These are phyloP conservation scores for Arachis stenosperma DNA, from an alignment of 306 rosid genomes.

Conservation along the genomic window DNA sequence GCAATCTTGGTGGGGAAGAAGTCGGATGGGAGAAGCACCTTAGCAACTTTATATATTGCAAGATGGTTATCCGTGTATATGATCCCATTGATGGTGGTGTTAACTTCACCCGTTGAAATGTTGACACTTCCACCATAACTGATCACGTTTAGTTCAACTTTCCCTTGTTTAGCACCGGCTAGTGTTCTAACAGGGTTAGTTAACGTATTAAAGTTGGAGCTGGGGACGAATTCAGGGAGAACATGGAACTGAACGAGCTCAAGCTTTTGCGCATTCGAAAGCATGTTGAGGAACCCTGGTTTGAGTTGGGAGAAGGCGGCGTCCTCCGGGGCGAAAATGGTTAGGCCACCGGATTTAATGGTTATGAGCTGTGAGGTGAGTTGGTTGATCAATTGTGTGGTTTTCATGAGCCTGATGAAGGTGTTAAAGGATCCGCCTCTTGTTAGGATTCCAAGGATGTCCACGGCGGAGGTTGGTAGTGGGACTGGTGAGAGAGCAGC, in stretches of 20 bases:
- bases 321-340: constrained; percentile 60
- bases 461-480: constrained; percentile 3
- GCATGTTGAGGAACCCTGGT: constrained; percentile 66
- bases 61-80: constrained; percentile 62
- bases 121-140: constrained; percentile 63
- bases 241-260: constrained; percentile 71
- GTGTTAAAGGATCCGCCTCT: constrained; percentile 50
- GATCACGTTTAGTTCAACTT: constrained; percentile 59
- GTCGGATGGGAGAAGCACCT: constrained; percentile 59
- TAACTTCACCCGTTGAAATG: constrained; percentile 56
- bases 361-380: constrained; percentile 55
- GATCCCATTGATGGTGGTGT: constrained; percentile 60
- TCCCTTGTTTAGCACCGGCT: constrained; percentile 55
- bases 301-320: constrained; percentile 64
- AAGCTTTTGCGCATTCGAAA: constrained; percentile 53
- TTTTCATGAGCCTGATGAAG: constrained; percentile 60
- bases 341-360: constrained; percentile 55
- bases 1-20: constrained; percentile 46
- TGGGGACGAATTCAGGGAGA: constrained; percentile 52
- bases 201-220: constrained; percentile 66
- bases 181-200: constrained; percentile 69
- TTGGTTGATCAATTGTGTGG: constrained; percentile 60
- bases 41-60: constrained; percentile 62
- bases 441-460: constrained; percentile 52
- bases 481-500: constrained; percentile 49